Evolutionary conservation across 2,329 filamentous ascomycete genomes (phyloP), one percentile per base, ranked within the genome.

Genomic region (Biscogniauxia marginata): DNA sequence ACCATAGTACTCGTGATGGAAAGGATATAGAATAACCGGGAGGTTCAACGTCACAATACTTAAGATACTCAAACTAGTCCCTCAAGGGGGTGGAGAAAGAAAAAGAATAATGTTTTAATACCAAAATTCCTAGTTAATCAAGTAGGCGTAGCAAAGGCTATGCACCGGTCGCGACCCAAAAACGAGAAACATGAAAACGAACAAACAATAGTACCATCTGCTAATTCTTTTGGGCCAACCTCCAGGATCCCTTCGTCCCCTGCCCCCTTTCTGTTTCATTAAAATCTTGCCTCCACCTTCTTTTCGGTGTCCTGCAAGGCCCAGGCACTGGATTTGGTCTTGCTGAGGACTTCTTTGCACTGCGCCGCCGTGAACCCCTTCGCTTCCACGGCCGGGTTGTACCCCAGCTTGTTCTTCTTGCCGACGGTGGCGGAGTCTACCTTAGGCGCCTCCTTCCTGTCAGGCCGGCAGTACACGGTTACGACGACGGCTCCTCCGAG

Each of bases 401-500:
- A 98, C 0, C 91, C 93, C 19, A 96, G 75, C 49, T 84, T 83
- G 53, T 83, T 92, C 58, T 75, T 72, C 77, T 80, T 84, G 1
- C 80, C 90, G 1, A 96, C 83, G 48, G 83, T 80, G 3, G 79
- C 82, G 52, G 83, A 84, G 19, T 84, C 80, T 4, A 96, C 71
- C 34, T 79, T 76, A 3, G 77, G 76, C 2, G 87, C 87, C 54
- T 75, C 78, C 72, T 83, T 79, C 9, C 91, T 90, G 72, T 98
- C 93, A 0, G 89, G 88, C 16, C 93, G 84, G 75, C 86, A 86
- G 74, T 97, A 97, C 3, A 98, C 89, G 0, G 91, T 93, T 20
- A 95, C 90, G 0, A 98, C 93, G 1, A 87, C 92, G 3, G 93
- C 93, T 53, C 95, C 95, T 13, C 93, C 93, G 4, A 98, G 80